Base-by-base conservation (phyloP, 148 eudicot species). In the Heliamphora exappendiculata region DNA sequence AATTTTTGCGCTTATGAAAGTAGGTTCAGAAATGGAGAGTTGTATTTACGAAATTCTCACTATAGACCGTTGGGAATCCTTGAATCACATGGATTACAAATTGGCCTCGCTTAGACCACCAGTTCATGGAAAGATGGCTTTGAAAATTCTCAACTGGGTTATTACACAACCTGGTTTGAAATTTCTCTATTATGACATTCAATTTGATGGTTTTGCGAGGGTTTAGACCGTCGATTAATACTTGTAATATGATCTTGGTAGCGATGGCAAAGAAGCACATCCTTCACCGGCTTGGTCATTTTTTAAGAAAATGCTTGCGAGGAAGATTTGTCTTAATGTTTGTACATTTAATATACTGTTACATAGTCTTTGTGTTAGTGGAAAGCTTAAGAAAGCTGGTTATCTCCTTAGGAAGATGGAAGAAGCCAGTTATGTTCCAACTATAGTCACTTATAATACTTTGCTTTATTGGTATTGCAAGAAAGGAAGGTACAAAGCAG, bases 51-150 rank as follows among this genome's bases (percentile, higher is more conserved):
- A 86, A 39, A 74, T 93, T 42, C 85, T 93, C 72, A 93, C 98
- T 41, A 83, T 93, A 73, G 86, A 84, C 78, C 89, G 98, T 5
- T 93, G 98, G 98, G 96, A 91, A 79, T 91, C 98, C 2, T 69
- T 93, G 76, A 93, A 91, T 81, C 86, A 76, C 75, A 93, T 93
- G 98, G 85, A 78, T 31, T 93, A 93, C 77, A 89, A 62, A 76
- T 53, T 84, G 75, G 87, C 86, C 79, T 83, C 91, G 31, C 90
- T 93, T 34, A 88, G 96, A 77, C 91, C n/a, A n/a, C n/a, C 88
- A 47, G 94, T 93, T 80, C 98, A 93, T 81, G 98, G 96, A 54
- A 91, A 73, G 79, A 77, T 93, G 55, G 96, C 98, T 76, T 29
- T 91, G 79, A 91, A 87, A 76, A 88, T 91, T 83, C 90, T 93